Conservation (phyloP, 768 basidiomycete genomes). For the Leccinellum luteum region DNA sequence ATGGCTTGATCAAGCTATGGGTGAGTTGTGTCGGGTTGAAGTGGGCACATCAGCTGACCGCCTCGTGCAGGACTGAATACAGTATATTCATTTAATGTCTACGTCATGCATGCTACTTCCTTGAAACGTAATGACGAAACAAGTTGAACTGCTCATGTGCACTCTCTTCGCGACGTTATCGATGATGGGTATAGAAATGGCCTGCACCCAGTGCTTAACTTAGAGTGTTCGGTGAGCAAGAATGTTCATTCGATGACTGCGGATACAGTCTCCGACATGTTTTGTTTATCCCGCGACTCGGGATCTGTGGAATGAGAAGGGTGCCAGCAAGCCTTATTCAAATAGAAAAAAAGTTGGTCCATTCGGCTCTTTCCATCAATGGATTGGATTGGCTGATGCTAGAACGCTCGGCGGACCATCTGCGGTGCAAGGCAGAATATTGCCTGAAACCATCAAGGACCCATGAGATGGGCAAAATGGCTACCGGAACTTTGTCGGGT, state of each 20-base stretch:
- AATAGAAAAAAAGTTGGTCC: not conserved
- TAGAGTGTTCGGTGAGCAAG: not conserved
- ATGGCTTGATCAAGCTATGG: constrained; percentile 97
- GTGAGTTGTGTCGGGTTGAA: constrained; percentile 43
- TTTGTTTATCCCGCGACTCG: constrained; percentile 3
- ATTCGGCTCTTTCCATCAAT: not conserved
- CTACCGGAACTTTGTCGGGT: not conserved
- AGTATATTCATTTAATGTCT: constrained; percentile 10
- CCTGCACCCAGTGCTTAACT: not conserved
- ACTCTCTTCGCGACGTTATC: not conserved
- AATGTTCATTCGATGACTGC: not conserved
- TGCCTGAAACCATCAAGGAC: not conserved
- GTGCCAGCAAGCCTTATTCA: not conserved
- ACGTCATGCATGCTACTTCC: not conserved
- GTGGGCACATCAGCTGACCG: constrained; percentile 1
- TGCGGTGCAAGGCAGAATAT: not conserved
- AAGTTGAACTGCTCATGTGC: not conserved
- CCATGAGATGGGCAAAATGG: not conserved
- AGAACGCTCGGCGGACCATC: not conserved
- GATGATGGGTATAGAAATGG: constrained; percentile 5
- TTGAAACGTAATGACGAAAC: not conserved
- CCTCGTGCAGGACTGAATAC: constrained; percentile 30
- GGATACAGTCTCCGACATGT: not conserved
- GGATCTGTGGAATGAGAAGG: constrained; percentile 6
- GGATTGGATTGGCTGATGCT: constrained; percentile 2